A percentile compares a stretch with the other conserved stretches of the same genome.
Conservation (phyloP, 2,329 filamentous ascomycete species). For the Arthrobotrys conoides region DNA sequence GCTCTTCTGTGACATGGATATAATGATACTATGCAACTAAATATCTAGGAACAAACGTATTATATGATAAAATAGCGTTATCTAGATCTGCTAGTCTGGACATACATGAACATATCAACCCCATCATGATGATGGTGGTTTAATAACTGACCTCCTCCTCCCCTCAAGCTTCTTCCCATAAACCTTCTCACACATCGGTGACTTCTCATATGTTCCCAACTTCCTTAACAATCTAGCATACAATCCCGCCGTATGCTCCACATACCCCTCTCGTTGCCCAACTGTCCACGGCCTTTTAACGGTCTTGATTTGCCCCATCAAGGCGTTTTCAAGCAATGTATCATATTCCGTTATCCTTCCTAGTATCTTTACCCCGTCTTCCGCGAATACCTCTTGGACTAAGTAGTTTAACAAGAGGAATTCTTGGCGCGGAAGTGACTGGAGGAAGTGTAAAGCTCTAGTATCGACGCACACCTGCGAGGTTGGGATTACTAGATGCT, state of each 20-base stretch:
- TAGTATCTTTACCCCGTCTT: slow-evolving; percentile 48
- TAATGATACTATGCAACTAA: not conserved
- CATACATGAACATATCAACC: not conserved
- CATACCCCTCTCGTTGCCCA: slow-evolving; percentile 33
- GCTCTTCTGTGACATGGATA: not conserved
- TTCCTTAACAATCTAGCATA: slow-evolving; percentile 46
- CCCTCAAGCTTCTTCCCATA: slow-evolving; percentile 35
- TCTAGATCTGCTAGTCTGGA: not conserved
- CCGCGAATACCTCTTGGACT: slow-evolving; percentile 55
- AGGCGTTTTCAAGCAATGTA: slow-evolving; percentile 33
- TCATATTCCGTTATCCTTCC: slow-evolving; percentile 51
- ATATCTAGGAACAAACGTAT: not conserved
- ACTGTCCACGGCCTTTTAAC: slow-evolving; percentile 32
- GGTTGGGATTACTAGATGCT: slow-evolving; percentile 49
- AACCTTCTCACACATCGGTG: slow-evolving; percentile 39
- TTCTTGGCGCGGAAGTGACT: slow-evolving; percentile 32
- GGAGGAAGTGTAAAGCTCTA: slow-evolving; percentile 39
- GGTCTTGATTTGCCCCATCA: slow-evolving; percentile 31
- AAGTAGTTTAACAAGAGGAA: slow-evolving; percentile 44
- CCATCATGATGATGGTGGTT: too few species aligned
- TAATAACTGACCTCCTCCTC: not conserved
- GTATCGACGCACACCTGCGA: slow-evolving; percentile 39
- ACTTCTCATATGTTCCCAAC: slow-evolving; percentile 43
- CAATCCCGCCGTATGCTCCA: slow-evolving; percentile 49
- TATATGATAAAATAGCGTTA: not conserved